phyloP scores from a whole-genome alignment of 495 filamentous ascomycete genomes.

The Trichoderma gamsii region DNA sequence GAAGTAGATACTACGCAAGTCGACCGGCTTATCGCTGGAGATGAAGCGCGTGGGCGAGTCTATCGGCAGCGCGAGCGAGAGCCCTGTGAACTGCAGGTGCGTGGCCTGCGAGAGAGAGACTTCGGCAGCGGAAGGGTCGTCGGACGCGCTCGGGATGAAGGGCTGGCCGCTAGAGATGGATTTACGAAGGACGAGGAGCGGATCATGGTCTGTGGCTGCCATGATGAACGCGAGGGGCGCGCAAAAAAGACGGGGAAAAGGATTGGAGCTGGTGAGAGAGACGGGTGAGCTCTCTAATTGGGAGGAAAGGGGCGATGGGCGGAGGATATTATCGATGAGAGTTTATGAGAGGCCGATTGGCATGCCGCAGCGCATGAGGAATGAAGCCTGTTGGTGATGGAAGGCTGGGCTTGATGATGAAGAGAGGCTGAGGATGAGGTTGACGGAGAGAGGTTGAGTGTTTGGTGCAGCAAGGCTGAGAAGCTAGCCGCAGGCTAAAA shows the following conservation, averaged over 20 bases:
- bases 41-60: slow-evolving; percentile 77
- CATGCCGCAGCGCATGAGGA: not conserved
- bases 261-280: slow-evolving; percentile 4
- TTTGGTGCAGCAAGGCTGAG: slow-evolving; percentile 6
- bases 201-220: slow-evolving; percentile 49
- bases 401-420: not conserved
- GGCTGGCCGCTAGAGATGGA: slow-evolving; percentile 62
- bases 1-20: slow-evolving; percentile 91
- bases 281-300: not conserved
- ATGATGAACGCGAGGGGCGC: slow-evolving; percentile 26
- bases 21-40: slow-evolving; percentile 61
- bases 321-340: not conserved
- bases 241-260: not conserved
- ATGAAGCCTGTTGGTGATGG: not conserved
- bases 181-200: slow-evolving; percentile 72
- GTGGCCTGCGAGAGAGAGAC: slow-evolving; percentile 64
- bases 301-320: not conserved
- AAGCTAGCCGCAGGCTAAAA: not conserved
- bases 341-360: not conserved
- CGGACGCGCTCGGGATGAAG: slow-evolving; percentile 62
- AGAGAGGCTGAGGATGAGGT: not conserved
- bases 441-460: not conserved
- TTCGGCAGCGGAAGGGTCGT: slow-evolving; percentile 45
- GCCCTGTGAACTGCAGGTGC: slow-evolving; percentile 69
- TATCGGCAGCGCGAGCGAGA: slow-evolving; percentile 61